Conservation (phyloP, 768 basidiomycete species). For the Cystoderma amianthinum region DNA sequence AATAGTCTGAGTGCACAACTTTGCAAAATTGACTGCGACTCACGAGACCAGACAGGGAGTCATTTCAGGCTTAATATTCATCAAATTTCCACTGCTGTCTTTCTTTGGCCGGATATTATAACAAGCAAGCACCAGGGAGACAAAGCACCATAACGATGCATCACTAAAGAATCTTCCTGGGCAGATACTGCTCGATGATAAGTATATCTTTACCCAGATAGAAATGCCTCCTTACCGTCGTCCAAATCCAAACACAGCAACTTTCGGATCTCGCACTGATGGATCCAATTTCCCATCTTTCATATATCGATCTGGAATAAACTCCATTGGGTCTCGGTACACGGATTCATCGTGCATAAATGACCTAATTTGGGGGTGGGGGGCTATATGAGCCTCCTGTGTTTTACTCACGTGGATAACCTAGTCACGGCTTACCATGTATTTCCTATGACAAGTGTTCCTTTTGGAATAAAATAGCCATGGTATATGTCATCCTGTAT, state of each 20-base stretch:
- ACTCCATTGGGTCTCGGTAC: conserved; percentile 27
- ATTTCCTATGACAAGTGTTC: background rate
- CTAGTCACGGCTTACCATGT: background rate
- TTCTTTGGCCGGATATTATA: conserved; percentile 17
- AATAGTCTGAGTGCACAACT: background rate
- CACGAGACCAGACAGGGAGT: conserved; percentile 3
- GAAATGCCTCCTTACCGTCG: conserved; percentile 9
- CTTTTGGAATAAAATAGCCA: conserved; percentile 12
- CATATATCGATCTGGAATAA: conserved; percentile 30
- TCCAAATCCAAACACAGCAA: conserved; percentile 14
- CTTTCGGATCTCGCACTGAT: conserved; percentile 5
- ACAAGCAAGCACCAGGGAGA: conserved; percentile 14
- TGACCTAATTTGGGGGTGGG: conserved; percentile 14
- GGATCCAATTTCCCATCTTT: conserved; percentile 13
- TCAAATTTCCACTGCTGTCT: conserved; percentile 12
- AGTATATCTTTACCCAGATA: background rate
- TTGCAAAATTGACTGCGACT: background rate
- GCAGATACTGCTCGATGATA: conserved; percentile 5
- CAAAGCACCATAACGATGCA: conserved; percentile 15
- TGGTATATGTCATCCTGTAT: conserved; percentile 9
- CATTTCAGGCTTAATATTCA: conserved; percentile 8
- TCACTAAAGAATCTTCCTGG: conserved; percentile 15
- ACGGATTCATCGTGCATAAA: conserved; percentile 22
- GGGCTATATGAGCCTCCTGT: background rate
- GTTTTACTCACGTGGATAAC: too few species aligned